A percentile compares a stretch with the other conserved stretches of the same genome.
Conservation (phyloP, 495 filamentous ascomycete genomes). For the Annulohypoxylon maeteangense region DNA sequence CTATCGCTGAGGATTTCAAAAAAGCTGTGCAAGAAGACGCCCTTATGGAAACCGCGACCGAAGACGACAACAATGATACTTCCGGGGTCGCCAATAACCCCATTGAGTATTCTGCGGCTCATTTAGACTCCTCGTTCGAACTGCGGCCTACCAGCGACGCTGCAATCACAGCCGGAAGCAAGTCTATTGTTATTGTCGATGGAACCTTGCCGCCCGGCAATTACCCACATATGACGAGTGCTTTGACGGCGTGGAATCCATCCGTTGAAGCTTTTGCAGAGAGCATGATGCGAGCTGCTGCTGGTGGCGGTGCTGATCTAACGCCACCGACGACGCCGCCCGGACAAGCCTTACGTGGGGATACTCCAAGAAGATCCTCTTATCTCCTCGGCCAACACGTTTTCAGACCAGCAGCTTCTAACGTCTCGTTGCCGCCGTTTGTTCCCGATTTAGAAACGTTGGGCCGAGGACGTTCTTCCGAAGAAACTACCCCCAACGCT, state of each 20-base stretch:
- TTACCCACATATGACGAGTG: conserved; percentile 59
- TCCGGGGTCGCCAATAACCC: conserved; percentile 23
- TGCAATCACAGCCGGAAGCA: conserved; percentile 78
- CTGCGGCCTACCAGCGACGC: conserved; percentile 55
- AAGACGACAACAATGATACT: background rate
- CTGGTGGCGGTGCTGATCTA: conserved; percentile 54
- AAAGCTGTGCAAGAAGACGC: conserved; percentile 69
- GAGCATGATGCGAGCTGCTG: conserved; percentile 55
- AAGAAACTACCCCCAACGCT: conserved; percentile 33
- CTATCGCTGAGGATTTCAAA: conserved; percentile 78
- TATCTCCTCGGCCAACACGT: conserved; percentile 59
- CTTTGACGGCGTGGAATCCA: conserved; percentile 53
- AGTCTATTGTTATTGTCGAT: conserved; percentile 90
- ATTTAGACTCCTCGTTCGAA: conserved; percentile 52
- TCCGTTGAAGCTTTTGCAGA: conserved; percentile 63
- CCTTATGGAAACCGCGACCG: conserved; percentile 51
- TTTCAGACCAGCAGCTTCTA: conserved; percentile 43
- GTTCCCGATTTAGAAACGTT: conserved; percentile 53
- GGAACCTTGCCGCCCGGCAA: conserved; percentile 63
- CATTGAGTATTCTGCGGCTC: conserved; percentile 54
- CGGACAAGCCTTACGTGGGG: conserved; percentile 47
- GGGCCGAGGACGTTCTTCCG: conserved; percentile 39
- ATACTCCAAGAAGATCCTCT: conserved; percentile 61
- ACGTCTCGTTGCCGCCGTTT: conserved; percentile 53
- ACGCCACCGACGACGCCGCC: conserved; percentile 67